A percentile compares a stretch with the other conserved stretches of the same genome.
These are phyloP conservation scores for Apiotrichum sp. DNA, from an alignment of 1,284 basidiomycete species.

Conservation along the genomic window DNA sequence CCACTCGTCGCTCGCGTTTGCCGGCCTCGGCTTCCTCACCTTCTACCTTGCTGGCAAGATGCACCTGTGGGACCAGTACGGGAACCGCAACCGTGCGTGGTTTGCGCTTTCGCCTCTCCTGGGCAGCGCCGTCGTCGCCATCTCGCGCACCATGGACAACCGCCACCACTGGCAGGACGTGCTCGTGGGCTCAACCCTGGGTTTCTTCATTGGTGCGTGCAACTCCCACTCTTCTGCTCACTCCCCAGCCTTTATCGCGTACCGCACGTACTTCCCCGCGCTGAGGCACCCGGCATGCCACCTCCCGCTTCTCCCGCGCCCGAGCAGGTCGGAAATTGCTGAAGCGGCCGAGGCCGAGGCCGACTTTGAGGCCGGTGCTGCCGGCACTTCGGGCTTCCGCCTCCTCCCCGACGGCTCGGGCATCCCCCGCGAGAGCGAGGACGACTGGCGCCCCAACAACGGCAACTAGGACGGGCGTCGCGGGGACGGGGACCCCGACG, in stretches of 20 bases:
- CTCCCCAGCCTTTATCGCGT: slow-evolving; percentile 61
- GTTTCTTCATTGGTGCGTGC: slow-evolving; percentile 63
- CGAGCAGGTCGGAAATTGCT: slow-evolving; percentile 16
- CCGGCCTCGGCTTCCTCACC: slow-evolving; percentile 81
- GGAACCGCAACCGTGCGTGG: slow-evolving; percentile 80
- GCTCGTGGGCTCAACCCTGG: slow-evolving; percentile 69
- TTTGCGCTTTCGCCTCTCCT: slow-evolving; percentile 67
- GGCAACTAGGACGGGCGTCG: not conserved
- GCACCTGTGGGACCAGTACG: slow-evolving; percentile 77
- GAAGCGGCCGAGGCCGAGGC: slow-evolving; percentile 6
- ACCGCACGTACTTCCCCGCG: slow-evolving; percentile 55
- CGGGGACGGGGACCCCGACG: not conserved
- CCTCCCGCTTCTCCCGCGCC: slow-evolving; percentile 66
- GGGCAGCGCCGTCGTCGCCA: slow-evolving; percentile 77
- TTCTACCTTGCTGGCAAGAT: slow-evolving; percentile 88
- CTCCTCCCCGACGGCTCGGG: slow-evolving; percentile 27
- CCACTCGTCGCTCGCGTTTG: slow-evolving; percentile 71
- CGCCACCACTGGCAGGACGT: slow-evolving; percentile 88
- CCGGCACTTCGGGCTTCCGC: slow-evolving; percentile 17
- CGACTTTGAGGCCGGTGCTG: slow-evolving; percentile 16
- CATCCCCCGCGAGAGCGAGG: slow-evolving; percentile 33
- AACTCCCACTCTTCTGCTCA: not conserved
- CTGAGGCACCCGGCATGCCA: slow-evolving; percentile 53
- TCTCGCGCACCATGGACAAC: slow-evolving; percentile 85
- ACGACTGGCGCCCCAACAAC: slow-evolving; percentile 14